phyloP scores from a whole-genome alignment of 2,329 filamentous ascomycete species.

The Ceratocystis huliohia region DNA sequence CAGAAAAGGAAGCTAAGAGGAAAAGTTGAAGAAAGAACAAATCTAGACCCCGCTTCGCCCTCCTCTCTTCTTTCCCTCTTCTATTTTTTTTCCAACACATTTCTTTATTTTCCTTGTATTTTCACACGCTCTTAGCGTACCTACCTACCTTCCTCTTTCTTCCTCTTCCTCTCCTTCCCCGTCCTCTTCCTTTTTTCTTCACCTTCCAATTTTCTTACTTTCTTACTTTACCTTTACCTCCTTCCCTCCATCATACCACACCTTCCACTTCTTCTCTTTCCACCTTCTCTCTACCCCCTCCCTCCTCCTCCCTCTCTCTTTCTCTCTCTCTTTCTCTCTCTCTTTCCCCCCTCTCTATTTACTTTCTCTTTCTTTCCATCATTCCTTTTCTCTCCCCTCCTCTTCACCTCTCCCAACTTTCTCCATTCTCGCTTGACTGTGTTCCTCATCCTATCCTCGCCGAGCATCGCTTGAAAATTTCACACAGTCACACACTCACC shows the following conservation, averaged over 20 bases:
- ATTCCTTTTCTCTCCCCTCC: slow-evolving; percentile 23
- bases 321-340: slow-evolving; percentile 23
- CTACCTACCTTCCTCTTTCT: neutral
- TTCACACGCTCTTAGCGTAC: neutral
- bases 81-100: neutral
- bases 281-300: slow-evolving; percentile 23
- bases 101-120: slow-evolving; percentile 3
- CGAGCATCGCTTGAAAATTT: neutral
- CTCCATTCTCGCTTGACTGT: slow-evolving; percentile 11
- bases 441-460: slow-evolving; percentile 21
- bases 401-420: slow-evolving; percentile 21
- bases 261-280: slow-evolving; percentile 22
- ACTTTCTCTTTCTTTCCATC: slow-evolving; percentile 22
- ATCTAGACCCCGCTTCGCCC: neutral
- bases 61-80: slow-evolving; percentile 1
- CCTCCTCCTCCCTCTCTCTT: slow-evolving; percentile 24
- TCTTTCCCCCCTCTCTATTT: slow-evolving; percentile 27
- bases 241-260: slow-evolving; percentile 33
- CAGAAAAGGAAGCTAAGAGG: neutral
- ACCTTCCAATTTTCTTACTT: slow-evolving; percentile 7
- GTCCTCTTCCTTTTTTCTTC: slow-evolving; percentile 5
- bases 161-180: slow-evolving; percentile 9
- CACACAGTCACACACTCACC: neutral
- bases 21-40: slow-evolving; percentile 4
- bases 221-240: slow-evolving; percentile 34